A percentile compares a stretch with the other conserved stretches of the same genome.
Evolutionary conservation across 1,284 basidiomycete genomes (phyloP).

Genomic region (Agroathelia rolfsii): DNA sequence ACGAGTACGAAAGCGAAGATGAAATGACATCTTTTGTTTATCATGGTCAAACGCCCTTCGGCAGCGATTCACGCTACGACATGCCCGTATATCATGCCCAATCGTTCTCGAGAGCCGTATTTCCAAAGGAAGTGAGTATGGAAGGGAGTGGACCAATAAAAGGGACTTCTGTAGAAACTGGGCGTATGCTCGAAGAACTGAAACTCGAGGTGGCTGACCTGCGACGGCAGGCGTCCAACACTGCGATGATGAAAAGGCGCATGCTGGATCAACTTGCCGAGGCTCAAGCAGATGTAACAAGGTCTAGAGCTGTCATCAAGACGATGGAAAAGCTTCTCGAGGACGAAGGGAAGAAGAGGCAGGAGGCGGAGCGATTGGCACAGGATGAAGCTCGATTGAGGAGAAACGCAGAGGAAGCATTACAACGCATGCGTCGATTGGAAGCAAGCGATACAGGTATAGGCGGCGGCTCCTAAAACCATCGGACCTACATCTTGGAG

Average conservation of each 20-base stretch:
- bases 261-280: constrained; percentile 57
- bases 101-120: constrained; percentile 11
- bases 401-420: constrained; percentile 38
- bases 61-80: constrained; percentile 8
- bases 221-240: constrained; percentile 54
- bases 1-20: constrained; percentile 55
- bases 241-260: constrained; percentile 46
- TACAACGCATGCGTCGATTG: no score
- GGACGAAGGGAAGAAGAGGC: constrained; percentile 45
- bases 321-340: constrained; percentile 46
- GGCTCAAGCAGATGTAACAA: constrained; percentile 46
- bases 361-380: constrained; percentile 44
- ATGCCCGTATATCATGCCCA: constrained; percentile 6
- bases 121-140: no score
- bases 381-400: constrained; percentile 42
- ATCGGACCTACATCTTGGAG: no score
- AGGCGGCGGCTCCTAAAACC: no score
- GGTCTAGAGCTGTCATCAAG: constrained; percentile 40
- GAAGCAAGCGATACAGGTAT: no score
- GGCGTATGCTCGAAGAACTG: constrained; percentile 41
- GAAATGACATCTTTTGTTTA: no score
- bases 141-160: no score
- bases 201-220: constrained; percentile 51
- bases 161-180: constrained; percentile 8
- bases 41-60: no score